Conservation (phyloP, 2,329 filamentous ascomycete species). For the Coniella lustricola region DNA sequence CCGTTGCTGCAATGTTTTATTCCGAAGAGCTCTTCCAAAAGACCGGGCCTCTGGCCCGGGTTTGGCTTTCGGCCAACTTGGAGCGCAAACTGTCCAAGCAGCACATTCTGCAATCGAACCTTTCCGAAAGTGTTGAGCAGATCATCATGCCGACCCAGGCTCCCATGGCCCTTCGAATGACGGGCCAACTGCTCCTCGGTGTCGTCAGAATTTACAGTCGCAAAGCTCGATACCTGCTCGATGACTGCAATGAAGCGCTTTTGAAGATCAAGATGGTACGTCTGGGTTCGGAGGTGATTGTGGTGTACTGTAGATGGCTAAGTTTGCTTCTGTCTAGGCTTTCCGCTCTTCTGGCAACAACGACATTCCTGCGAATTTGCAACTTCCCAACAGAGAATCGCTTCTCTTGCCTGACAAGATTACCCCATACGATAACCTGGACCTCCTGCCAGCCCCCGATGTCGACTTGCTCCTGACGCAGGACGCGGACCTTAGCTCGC, state of each 20-base stretch:
- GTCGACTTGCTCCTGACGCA: conserved; percentile 76
- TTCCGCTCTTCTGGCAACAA: conserved; percentile 94
- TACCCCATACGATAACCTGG: conserved; percentile 78
- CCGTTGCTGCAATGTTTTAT: conserved; percentile 72
- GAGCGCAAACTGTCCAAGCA: conserved; percentile 98
- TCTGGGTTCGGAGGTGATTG: neutral
- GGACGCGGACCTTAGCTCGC: conserved; percentile 23
- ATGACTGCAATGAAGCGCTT: conserved; percentile 95
- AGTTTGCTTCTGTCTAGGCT: conserved; percentile 56
- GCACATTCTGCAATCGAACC: conserved; percentile 88
- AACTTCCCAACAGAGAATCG: conserved; percentile 75
- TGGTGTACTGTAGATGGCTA: conserved; percentile 24
- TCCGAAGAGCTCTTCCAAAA: conserved; percentile 93
- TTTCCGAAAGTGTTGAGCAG: conserved; percentile 88
- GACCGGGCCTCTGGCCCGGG: conserved; percentile 91
- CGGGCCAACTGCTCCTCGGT: conserved; percentile 87
- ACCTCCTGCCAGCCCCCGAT: conserved; percentile 77
- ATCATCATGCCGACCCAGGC: conserved; percentile 91
- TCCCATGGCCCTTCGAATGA: conserved; percentile 88
- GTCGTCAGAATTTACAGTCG: conserved; percentile 96
- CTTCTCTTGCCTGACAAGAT: conserved; percentile 87
- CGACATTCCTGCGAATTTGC: conserved; percentile 78
- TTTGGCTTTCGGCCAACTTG: conserved; percentile 96
- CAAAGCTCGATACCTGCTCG: conserved; percentile 91
- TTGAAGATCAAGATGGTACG: conserved; percentile 97